Evolutionary conservation across 1,284 basidiomycete genomes (phyloP).

Genomic region (Ceratobasidium papillatum): DNA sequence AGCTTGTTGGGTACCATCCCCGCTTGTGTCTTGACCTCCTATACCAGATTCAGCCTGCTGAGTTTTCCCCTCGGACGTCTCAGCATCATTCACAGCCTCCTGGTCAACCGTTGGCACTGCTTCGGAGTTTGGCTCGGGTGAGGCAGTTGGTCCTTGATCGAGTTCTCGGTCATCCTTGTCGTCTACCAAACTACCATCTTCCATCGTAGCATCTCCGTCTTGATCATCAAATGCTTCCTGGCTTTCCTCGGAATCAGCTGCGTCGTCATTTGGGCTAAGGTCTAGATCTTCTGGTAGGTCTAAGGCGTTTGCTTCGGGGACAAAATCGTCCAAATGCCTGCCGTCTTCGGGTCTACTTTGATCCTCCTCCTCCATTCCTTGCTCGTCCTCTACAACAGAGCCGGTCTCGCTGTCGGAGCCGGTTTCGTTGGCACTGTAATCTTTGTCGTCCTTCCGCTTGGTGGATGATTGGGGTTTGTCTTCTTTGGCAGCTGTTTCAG

Average conservation of each 20-base stretch:
- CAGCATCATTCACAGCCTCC: constrained; percentile 34
- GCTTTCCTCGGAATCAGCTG: constrained; percentile 54
- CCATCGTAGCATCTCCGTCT: constrained; percentile 54
- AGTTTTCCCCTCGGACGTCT: constrained; percentile 42
- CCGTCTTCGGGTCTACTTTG: constrained; percentile 63
- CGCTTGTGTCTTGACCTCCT: constrained; percentile 48
- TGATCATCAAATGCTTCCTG: constrained; percentile 57
- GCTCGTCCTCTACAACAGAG: constrained; percentile 54
- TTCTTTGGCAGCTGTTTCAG: constrained; percentile 83
- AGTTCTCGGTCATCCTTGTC: constrained; percentile 41
- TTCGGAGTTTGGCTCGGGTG: neutral
- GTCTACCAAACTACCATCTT: constrained; percentile 46
- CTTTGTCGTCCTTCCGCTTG: constrained; percentile 51
- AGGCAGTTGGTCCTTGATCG: constrained; percentile 45
- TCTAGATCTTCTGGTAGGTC: constrained; percentile 87
- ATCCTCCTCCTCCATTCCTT: constrained; percentile 53
- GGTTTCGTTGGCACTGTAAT: constrained; percentile 54
- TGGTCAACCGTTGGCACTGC: constrained; percentile 2
- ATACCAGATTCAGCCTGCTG: constrained; percentile 46
- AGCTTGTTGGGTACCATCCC: constrained; percentile 46
- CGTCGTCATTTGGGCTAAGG: constrained; percentile 61
- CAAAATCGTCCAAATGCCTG: constrained; percentile 71
- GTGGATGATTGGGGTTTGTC: constrained; percentile 54
- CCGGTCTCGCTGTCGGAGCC: constrained; percentile 49
- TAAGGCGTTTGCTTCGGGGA: constrained; percentile 79